These are phyloP conservation scores for Paspalum vaginatum DNA, from an alignment of 176 grass and related monocot species.

Conservation along the genomic window DNA sequence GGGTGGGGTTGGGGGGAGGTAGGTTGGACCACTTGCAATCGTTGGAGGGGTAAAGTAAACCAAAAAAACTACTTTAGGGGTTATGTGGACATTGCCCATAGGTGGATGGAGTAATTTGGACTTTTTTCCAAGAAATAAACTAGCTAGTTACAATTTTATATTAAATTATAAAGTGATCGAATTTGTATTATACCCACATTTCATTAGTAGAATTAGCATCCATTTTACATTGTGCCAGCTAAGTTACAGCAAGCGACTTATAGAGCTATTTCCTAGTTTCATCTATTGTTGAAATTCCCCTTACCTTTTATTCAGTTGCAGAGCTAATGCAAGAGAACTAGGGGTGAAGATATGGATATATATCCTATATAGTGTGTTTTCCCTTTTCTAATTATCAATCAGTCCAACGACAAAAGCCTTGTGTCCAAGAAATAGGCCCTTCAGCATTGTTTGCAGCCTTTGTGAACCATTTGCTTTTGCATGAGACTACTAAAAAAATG, in stretches of 20 bases:
- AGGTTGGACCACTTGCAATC: no score
- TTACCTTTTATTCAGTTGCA: not conserved
- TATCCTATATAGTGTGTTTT: not conserved
- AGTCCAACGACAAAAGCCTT: not conserved
- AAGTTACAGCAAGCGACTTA: not conserved
- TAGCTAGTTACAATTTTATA: no score
- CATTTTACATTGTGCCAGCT: not conserved
- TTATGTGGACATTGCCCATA: no score
- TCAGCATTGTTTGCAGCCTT: not conserved
- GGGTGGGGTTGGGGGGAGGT: no score
- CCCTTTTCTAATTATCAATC: not conserved
- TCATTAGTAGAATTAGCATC: not conserved
- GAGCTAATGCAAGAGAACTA: not conserved
- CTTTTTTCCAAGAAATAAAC: no score
- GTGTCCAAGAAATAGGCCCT: not conserved
- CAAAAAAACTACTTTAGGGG: no score
- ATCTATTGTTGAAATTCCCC: not conserved
- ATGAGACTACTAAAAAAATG: no score
- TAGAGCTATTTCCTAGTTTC: not conserved
- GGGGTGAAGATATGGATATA: not conserved
- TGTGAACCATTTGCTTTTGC: not conserved
- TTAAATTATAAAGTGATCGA: no score
- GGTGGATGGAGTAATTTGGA: no score
- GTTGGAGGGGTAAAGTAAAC: no score
- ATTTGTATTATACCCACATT: not conserved